phyloP scores from a whole-genome alignment of 2,329 filamentous ascomycete genomes.

The Phoma sp. region DNA sequence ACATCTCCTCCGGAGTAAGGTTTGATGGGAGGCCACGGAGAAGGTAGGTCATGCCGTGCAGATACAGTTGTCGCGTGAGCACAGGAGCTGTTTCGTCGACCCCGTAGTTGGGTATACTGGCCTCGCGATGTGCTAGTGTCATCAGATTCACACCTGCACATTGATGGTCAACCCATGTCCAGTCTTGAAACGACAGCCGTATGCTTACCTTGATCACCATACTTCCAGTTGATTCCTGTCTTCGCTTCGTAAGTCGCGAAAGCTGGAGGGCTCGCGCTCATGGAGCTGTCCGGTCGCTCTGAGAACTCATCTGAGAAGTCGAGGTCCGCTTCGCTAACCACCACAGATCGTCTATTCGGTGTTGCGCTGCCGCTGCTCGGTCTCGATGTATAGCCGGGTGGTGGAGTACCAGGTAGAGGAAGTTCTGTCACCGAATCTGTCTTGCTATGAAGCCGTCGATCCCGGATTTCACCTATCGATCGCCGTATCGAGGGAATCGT shows the following conservation, averaged over 20 bases:
- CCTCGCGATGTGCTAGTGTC: constrained; percentile 54
- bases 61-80: constrained; percentile 67
- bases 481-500: constrained; percentile 57
- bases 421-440: constrained; percentile 24
- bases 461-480: constrained; percentile 38
- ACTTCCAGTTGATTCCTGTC: constrained; percentile 58
- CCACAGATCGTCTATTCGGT: constrained; percentile 23
- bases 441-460: constrained; percentile 25
- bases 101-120: constrained; percentile 39
- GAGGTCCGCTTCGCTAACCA: constrained; percentile 28
- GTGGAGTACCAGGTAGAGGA: constrained; percentile 41
- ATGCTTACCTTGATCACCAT: constrained; percentile 56
- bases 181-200: not conserved
- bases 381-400: constrained; percentile 44
- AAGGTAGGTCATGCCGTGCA: constrained; percentile 68
- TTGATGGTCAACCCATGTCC: constrained; percentile 3
- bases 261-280: constrained; percentile 22
- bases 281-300: constrained; percentile 32
- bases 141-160: constrained; percentile 54
- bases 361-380: constrained; percentile 31
- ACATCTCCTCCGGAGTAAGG: constrained; percentile 61
- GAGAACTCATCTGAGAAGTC: constrained; percentile 34
- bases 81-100: constrained; percentile 44
- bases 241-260: constrained; percentile 35
- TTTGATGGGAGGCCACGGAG: constrained; percentile 66